These are phyloP conservation scores for Mucor sp. DNA, from an alignment of 371 early-diverging fungal genomes.

Conservation along the genomic window DNA sequence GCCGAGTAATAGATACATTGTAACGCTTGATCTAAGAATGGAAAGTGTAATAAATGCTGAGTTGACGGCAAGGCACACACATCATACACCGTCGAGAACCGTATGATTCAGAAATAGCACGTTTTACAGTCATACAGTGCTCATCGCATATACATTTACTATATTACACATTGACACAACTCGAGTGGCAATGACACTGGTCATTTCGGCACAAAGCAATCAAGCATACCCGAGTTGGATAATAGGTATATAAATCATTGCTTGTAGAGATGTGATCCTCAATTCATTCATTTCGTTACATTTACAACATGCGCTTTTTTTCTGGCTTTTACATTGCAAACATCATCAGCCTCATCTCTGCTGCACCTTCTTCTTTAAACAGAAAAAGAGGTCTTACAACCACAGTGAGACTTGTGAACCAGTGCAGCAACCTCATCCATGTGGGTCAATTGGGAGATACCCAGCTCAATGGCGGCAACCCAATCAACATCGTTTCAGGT, in stretches of 20 bases:
- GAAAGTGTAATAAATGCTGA: background rate
- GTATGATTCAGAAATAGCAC: background rate
- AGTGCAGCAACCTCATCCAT: background rate
- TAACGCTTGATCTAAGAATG: background rate
- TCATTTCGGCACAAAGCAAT: background rate
- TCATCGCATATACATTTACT: background rate
- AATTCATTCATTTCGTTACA: background rate
- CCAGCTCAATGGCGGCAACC: background rate
- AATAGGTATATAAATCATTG: background rate
- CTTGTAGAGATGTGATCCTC: background rate
- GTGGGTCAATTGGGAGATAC: background rate
- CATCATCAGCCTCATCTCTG: background rate
- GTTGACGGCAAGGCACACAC: background rate
- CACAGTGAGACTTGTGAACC: background rate
- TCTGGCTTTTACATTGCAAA: background rate
- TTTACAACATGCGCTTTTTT: background rate
- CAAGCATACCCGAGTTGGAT: background rate
- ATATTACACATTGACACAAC: background rate
- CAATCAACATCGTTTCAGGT: conserved; percentile 6
- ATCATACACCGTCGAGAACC: background rate
- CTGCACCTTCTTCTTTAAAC: background rate
- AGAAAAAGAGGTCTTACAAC: background rate
- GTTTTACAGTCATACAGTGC: background rate
- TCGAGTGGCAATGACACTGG: background rate
- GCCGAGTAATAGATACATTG: background rate